These are phyloP conservation scores for Cladosporium sp. DNA, from an alignment of 2,329 filamentous ascomycete species.

Conservation along the genomic window DNA sequence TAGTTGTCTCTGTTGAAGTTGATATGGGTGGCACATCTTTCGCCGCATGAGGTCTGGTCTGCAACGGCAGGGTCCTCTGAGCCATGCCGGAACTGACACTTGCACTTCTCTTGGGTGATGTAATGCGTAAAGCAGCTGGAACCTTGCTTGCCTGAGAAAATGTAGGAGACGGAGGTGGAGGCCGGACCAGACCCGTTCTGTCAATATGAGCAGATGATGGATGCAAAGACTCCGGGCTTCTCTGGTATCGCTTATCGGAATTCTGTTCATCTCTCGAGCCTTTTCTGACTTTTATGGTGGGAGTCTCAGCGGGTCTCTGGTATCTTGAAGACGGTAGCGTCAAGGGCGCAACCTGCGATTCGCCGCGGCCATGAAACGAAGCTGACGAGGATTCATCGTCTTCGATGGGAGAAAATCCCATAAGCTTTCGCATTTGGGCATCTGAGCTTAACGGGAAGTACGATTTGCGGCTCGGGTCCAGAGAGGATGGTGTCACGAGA, in stretches of 20 bases:
- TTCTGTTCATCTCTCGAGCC: not conserved
- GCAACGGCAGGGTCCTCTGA: not conserved
- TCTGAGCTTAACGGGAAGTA: slow-evolving; percentile 9
- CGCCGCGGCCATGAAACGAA: not conserved
- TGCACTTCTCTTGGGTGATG: not conserved
- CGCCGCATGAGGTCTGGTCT: not conserved
- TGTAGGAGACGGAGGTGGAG: not conserved
- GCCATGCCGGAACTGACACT: not conserved
- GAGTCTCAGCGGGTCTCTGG: not conserved
- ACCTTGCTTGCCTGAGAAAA: slow-evolving; percentile 8
- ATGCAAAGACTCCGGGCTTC: not conserved
- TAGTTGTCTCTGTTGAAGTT: too few relatives aligned
- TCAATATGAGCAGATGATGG: not conserved
- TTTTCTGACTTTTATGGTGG: not conserved
- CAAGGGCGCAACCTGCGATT: not conserved
- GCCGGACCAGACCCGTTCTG: not conserved
- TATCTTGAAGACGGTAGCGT: not conserved
- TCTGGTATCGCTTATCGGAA: not conserved
- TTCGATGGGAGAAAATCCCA: slow-evolving; percentile 3
- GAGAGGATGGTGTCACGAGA: slow-evolving; percentile 2
- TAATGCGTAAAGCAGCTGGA: not conserved
- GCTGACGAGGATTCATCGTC: not conserved
- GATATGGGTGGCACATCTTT: not conserved
- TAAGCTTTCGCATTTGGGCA: slow-evolving; percentile 4
- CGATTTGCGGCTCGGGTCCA: slow-evolving; percentile 8